Base-by-base conservation (phyloP, 768 basidiomycete species). In the Myochromella boudieri region DNA sequence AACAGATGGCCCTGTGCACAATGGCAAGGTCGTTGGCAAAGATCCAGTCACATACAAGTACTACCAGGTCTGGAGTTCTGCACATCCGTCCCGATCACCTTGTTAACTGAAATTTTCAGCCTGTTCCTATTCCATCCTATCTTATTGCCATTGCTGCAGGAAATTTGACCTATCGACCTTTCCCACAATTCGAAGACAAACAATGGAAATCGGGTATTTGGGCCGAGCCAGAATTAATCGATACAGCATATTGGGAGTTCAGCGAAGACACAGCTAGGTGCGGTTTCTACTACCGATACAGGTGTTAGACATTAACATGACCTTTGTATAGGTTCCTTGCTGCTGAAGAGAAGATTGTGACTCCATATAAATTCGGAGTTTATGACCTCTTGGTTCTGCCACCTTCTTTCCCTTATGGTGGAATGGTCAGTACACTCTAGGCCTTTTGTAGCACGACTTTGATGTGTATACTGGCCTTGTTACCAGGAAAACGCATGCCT, bases 121-220 rank as follows among this genome's bases (percentile, higher is more conserved):
- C 80, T 5, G 78, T 91, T 15, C 81, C 89, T 3, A 93, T 97
- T 48, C 91, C 95, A 1, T 83, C 87, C 1, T 97, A 98, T 61
- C 72, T 97, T n/a, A 76, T 97, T 39, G 95, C 95, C 2, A 85
- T 97, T 43, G 95, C 95, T 0, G 76, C 80, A 0, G 95, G 94
- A 1, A 86, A 95, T 60, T 67, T 97, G 2, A 75, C 71, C 17
- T 95, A 94, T 65, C 80, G 72, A 9, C 58, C 81, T 0, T 91
- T 94, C 61, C 68, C 76, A 3, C 65, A 69, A 25, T 66, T 76
- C 8, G 65, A 78, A 27, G 87, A 83, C 14, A 85, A 79, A 54
- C 59, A 71, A n/a, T 92, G 95, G 90, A 83, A 69, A 12, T 84
- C 76, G 11, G 95, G 95, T 1, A 77, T 94, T 4, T 97, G 95